These are phyloP conservation scores for Dictyostelium firmibasis DNA, from an alignment of 78 protist genomes.

Conservation along the genomic window DNA sequence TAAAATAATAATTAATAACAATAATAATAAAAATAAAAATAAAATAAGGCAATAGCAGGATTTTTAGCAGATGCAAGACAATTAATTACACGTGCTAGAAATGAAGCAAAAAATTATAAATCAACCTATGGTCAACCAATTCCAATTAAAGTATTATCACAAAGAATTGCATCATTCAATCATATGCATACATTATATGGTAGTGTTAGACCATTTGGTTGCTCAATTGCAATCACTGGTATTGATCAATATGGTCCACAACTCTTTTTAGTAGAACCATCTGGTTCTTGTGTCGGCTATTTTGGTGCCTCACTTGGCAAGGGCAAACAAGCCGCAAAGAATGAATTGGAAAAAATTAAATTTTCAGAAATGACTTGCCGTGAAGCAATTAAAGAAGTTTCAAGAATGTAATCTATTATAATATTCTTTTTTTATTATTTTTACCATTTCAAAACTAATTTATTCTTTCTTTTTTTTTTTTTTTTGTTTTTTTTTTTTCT, in stretches of 20 bases:
- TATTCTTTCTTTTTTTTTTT: neutral
- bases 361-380: conserved; percentile 80
- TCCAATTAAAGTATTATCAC: conserved; percentile 83
- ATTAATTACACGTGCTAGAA: conserved; percentile 89
- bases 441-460: no score
- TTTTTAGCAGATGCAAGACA: conserved; percentile 94
- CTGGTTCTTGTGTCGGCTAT: conserved; percentile 92
- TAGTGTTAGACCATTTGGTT: conserved; percentile 98
- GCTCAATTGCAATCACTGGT: conserved; percentile 90
- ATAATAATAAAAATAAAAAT: neutral
- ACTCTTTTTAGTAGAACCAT: conserved; percentile 96
- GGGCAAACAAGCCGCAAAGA: conserved; percentile 94
- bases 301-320: conserved; percentile 94
- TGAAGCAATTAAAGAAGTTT: conserved; percentile 93
- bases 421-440: no score
- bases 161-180: conserved; percentile 61
- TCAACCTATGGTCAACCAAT: conserved; percentile 84
- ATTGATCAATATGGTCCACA: conserved; percentile 90
- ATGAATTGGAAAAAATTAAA: conserved; percentile 96
- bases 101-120: conserved; percentile 90
- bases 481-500: neutral
- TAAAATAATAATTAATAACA: neutral
- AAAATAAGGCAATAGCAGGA: conserved; percentile 88
- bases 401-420: conserved; percentile 92
- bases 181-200: conserved; percentile 92